Evolutionary conservation across 768 basidiomycete genomes (phyloP).

Genomic region (Crucibulum laeve): DNA sequence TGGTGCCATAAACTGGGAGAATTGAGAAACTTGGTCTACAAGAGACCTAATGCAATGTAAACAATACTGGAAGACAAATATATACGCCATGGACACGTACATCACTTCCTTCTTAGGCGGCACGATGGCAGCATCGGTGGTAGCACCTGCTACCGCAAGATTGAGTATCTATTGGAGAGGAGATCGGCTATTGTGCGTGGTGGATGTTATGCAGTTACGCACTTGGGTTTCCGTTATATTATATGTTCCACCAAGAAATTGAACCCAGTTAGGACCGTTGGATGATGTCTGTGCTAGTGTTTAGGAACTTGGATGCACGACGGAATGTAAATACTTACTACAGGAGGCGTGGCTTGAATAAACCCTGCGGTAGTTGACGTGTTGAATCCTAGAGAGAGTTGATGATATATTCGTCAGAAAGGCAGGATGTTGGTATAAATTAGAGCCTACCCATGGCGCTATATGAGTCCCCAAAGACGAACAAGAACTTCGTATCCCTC

Average conservation of each 20-base stretch:
- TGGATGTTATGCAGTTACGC: not conserved
- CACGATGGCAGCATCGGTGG: constrained; percentile 51
- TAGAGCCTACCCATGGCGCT: constrained; percentile 34
- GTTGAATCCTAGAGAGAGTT: constrained; percentile 40
- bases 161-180: constrained; percentile 33
- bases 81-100: not conserved
- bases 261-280: constrained; percentile 64
- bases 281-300: constrained; percentile 43
- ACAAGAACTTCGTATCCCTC: constrained; percentile 49
- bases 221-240: constrained; percentile 53
- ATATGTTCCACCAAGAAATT: constrained; percentile 49
- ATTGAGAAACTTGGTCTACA: constrained; percentile 54
- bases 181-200: not conserved
- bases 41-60: constrained; percentile 27
- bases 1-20: constrained; percentile 35
- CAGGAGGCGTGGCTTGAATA: constrained; percentile 41
- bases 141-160: constrained; percentile 56
- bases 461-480: constrained; percentile 64
- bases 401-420: not conserved
- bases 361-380: constrained; percentile 53
- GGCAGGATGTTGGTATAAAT: not conserved
- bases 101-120: constrained; percentile 21
- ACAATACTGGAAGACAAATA: not conserved
- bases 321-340: constrained; percentile 27
- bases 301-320: not conserved